These are phyloP conservation scores for Solanum neorickii DNA, from an alignment of 257 asterid species.

Conservation along the genomic window DNA sequence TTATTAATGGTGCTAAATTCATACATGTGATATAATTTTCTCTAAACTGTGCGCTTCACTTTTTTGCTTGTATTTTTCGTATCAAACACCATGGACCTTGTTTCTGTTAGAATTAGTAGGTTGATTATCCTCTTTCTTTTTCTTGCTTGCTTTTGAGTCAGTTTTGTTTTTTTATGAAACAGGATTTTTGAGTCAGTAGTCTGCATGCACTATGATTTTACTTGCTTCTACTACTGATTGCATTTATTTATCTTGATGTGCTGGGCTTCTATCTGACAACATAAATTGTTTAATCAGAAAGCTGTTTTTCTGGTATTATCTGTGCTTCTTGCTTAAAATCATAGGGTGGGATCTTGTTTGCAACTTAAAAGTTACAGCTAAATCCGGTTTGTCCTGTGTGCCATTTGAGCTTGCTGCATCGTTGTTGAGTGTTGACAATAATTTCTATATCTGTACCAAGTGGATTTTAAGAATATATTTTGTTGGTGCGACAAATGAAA, in stretches of 20 bases:
- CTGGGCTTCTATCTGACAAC: not conserved
- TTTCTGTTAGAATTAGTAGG: not conserved
- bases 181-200: not conserved
- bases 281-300: not conserved
- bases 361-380: not conserved
- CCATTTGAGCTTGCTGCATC: not conserved
- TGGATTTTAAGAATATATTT: not conserved
- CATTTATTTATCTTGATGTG: not conserved
- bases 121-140: not conserved
- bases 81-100: not conserved
- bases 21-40: not conserved
- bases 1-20: not conserved
- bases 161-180: not conserved
- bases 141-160: not conserved
- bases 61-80: not conserved
- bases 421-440: not conserved
- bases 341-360: not conserved
- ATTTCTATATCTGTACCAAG: not conserved
- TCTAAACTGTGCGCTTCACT: not conserved
- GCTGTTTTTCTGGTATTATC: not conserved
- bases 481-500: not conserved
- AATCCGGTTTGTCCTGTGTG: not conserved
- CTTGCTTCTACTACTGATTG: not conserved
- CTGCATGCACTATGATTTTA: not conserved
- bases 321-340: not conserved